phyloP scores from a whole-genome alignment of 1,139 yeast genomes.

The Scheffersomyces quercinus region DNA sequence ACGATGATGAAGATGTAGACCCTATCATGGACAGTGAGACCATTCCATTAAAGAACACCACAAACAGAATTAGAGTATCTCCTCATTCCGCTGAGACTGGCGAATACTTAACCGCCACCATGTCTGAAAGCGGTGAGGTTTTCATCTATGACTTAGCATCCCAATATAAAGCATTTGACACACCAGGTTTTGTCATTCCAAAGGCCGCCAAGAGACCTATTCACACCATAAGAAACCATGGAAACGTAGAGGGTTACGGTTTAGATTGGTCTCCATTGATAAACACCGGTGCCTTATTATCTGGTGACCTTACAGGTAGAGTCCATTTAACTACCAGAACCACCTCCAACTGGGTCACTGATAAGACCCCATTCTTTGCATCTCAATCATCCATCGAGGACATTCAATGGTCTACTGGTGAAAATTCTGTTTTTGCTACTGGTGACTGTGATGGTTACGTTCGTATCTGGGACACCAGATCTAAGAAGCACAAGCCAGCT shows the following conservation, averaged over 20 bases:
- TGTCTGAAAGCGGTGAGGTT: slow-evolving; percentile 91
- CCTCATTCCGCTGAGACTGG: slow-evolving; percentile 78
- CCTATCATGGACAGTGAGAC: slow-evolving; percentile 87
- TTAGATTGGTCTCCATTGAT: slow-evolving; percentile 93
- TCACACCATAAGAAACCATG: slow-evolving; percentile 84
- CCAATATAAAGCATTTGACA: slow-evolving; percentile 80
- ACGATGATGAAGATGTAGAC: slow-evolving; percentile 63
- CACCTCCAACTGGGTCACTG: slow-evolving; percentile 79
- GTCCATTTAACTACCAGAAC: slow-evolving; percentile 77
- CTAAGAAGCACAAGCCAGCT: slow-evolving; percentile 89
- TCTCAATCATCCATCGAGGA: slow-evolving; percentile 86
- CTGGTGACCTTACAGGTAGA: slow-evolving; percentile 90
- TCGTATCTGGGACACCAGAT: slow-evolving; percentile 95
- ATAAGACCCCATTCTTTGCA: slow-evolving; percentile 72
- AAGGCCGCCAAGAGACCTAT: slow-evolving; percentile 76
- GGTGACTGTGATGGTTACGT: slow-evolving; percentile 91
- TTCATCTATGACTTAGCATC: slow-evolving; percentile 77
- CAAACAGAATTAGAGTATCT: slow-evolving; percentile 84
- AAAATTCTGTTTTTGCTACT: slow-evolving; percentile 89
- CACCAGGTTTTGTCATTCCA: slow-evolving; percentile 82
- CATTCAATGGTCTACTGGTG: slow-evolving; percentile 94
- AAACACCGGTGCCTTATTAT: slow-evolving; percentile 74
- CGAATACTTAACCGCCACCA: slow-evolving; percentile 83
- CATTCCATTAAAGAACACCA: slow-evolving; percentile 75
- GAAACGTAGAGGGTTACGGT: slow-evolving; percentile 97